Percentiles rank a stretch among this genome's conserved stretches.
phyloP scores from a whole-genome alignment of 2,329 filamentous ascomycete genomes.

The Trichoderma semiorbis region DNA sequence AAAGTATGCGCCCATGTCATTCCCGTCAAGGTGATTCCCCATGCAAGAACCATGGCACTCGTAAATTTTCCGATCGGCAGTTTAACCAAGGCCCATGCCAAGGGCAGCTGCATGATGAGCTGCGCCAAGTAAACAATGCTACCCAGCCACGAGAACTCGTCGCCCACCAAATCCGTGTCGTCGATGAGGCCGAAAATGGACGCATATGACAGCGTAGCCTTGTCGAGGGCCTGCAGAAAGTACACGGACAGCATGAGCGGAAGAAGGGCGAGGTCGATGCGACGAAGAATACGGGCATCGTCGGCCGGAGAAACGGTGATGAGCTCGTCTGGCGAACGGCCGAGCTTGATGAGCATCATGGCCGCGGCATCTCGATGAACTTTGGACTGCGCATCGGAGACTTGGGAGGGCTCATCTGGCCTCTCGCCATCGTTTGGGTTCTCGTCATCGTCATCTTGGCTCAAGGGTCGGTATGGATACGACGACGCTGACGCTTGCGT shows the following conservation, averaged over 20 bases:
- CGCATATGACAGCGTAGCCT: conserved; percentile 58
- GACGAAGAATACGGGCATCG: conserved; percentile 34
- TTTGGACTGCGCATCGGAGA: not conserved
- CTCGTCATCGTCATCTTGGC: conserved; percentile 23
- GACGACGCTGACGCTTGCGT: conserved; percentile 17
- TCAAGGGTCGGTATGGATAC: conserved; percentile 29
- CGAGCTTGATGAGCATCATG: conserved; percentile 42
- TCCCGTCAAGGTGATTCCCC: conserved; percentile 49
- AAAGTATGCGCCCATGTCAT: conserved; percentile 54
- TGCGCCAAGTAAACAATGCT: conserved; percentile 60
- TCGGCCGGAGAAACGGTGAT: conserved; percentile 33
- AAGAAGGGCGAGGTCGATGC: conserved; percentile 41
- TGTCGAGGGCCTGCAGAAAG: conserved; percentile 61
- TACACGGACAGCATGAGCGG: conserved; percentile 56
- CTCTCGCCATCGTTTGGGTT: conserved; percentile 15
- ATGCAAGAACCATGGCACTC: conserved; percentile 53
- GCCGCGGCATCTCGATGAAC: conserved; percentile 42
- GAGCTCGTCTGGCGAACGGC: conserved; percentile 33
- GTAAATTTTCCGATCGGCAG: conserved; percentile 59
- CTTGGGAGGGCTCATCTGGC: not conserved
- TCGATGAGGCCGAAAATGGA: conserved; percentile 61
- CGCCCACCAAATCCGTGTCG: conserved; percentile 53
- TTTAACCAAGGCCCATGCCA: conserved; percentile 56
- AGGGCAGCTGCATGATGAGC: conserved; percentile 54
- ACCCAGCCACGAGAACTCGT: conserved; percentile 59